These are phyloP conservation scores for Aspergillus tanneri DNA, from an alignment of 2,329 filamentous ascomycete species.

Conservation along the genomic window DNA sequence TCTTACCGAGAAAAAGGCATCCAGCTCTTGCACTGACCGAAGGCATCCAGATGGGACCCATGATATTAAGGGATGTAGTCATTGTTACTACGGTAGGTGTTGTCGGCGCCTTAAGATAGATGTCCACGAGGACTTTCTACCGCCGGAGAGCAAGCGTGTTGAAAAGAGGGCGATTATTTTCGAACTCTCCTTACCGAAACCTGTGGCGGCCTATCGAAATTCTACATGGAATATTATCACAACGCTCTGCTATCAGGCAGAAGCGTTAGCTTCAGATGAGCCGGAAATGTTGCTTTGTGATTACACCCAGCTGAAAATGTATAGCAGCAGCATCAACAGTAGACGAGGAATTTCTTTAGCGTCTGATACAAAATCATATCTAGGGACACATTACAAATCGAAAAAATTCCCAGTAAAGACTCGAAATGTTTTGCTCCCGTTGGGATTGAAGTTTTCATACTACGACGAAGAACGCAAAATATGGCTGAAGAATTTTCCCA, in stretches of 20 bases:
- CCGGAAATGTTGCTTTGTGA: constrained; percentile 31
- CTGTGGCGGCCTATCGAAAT: constrained; percentile 53
- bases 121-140: constrained; percentile 46
- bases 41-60: constrained; percentile 26
- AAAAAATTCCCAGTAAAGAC: constrained; percentile 43
- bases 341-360: constrained; percentile 39
- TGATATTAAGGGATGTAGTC: constrained; percentile 42
- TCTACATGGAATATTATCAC: constrained; percentile 52
- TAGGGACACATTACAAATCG: constrained; percentile 50
- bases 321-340: constrained; percentile 13
- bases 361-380: constrained; percentile 49
- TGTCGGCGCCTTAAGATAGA: constrained; percentile 45
- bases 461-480: constrained; percentile 43
- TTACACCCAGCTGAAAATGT: constrained; percentile 35
- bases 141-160: constrained; percentile 30
- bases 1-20: constrained; percentile 36
- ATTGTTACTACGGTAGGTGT: constrained; percentile 41
- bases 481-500: constrained; percentile 40
- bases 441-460: constrained; percentile 50
- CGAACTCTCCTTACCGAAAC: constrained; percentile 50
- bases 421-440: constrained; percentile 47
- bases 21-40: constrained; percentile 32
- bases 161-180: constrained; percentile 52
- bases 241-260: constrained; percentile 33
- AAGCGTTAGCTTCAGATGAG: constrained; percentile 1